A percentile compares a stretch with the other conserved stretches of the same genome.
phyloP scores from a whole-genome alignment of 1,284 basidiomycete species.

The Wallemia ichthyophaga region DNA sequence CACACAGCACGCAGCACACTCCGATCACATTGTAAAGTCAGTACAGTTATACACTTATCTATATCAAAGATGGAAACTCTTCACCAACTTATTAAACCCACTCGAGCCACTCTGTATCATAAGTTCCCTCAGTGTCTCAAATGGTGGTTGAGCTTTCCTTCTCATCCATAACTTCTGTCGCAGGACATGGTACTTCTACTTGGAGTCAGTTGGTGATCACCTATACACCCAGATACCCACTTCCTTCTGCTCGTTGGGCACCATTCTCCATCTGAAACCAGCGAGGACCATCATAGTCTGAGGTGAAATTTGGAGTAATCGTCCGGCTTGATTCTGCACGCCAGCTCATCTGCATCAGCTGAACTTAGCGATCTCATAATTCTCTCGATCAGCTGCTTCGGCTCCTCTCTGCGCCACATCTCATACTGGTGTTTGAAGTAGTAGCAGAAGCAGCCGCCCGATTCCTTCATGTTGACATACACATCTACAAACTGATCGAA shows the following conservation, averaged over 20 bases:
- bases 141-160: background rate
- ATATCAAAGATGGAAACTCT: too few species aligned
- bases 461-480: background rate
- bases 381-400: background rate
- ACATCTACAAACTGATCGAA: background rate
- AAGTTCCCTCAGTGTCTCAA: background rate
- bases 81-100: too few species aligned
- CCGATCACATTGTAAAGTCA: too few species aligned
- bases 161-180: background rate
- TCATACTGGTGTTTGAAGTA: background rate
- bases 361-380: background rate
- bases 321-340: background rate
- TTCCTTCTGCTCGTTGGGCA: background rate
- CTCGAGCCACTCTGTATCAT: background rate
- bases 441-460: background rate
- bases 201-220: background rate
- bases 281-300: background rate
- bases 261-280: background rate
- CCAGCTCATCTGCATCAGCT: background rate
- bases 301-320: background rate
- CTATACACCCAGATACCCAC: background rate
- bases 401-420: background rate
- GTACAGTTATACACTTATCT: too few species aligned
- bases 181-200: background rate
- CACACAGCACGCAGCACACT: too few species aligned